Base-by-base conservation (phyloP, 495 filamentous ascomycete genomes). In the Amphirosellinia nigrospora region DNA sequence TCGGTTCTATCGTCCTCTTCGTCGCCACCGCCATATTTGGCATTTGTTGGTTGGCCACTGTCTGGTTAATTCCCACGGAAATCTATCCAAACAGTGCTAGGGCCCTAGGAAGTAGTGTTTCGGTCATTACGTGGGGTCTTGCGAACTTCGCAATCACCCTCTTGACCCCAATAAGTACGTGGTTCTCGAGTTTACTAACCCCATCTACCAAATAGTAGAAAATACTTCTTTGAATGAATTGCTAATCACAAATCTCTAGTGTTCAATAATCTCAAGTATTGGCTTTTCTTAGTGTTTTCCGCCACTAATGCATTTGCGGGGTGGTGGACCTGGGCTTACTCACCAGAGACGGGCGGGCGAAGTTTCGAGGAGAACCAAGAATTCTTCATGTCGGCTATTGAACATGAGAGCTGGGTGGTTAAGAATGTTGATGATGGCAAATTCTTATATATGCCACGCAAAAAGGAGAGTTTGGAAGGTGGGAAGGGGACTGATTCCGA, bases 61-160 rank as follows among this genome's bases (percentile, higher is more conserved):
- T 83, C 50, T 89, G 86, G 87, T 75, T 88, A 16, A 87, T 89
- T 61, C 87, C 87, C 3, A 89, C 87, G 1, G 86, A 89, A 70
- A 88, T 89, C 68, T 88, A 82, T 71, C 84, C 87, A 11, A 85
- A 79, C 28, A 82, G 81, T 15, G 85, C 87, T 13, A 78, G 87
- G 30, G 86, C 86, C 21, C 82, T 85, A 73, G 87, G 85, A 7
- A 81, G 83, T 36, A 83, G 86, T 52, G 79, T 88, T 55, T 81
- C 77, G 16, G 86, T 88, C 48, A 81, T 88, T 45, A 77, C 87
- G 59, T 89, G 87, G 87, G 87, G 87, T 4, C 50, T 88, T 30
- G 84, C 85, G 26, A 89, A 89, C 70, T 88, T 87, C 70, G 76
- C 80, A 10, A 80, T 88, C 64, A 89, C 87, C 0, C 76, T 88